Conservation (phyloP, 306 rosid species). For the Lagenaria siceraria region DNA sequence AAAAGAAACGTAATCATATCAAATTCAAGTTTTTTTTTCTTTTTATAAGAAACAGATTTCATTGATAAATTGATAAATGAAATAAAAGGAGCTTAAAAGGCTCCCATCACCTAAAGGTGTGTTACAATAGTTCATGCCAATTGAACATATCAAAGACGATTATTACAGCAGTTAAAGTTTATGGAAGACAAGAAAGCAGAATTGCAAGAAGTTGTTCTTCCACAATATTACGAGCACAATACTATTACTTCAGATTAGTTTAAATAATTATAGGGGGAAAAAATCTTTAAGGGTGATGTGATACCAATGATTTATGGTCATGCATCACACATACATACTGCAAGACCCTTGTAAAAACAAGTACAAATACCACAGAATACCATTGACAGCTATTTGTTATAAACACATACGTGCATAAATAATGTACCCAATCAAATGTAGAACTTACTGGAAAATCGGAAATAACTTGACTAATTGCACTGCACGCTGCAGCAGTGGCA, state of each 20-base stretch:
- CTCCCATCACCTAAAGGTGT: too few relatives aligned
- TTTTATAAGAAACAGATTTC: too few relatives aligned
- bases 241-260: neutral
- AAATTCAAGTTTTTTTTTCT: too few relatives aligned
- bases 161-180: neutral
- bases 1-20: neutral
- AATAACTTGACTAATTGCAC: constrained; percentile 91
- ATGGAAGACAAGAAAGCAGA: neutral
- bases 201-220: neutral
- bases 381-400: neutral
- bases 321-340: neutral
- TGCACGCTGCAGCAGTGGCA: constrained; percentile 99
- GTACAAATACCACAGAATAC: neutral
- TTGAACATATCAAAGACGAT: neutral
- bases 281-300: neutral
- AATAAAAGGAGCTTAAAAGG: too few relatives aligned
- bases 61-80: too few relatives aligned
- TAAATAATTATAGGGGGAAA: neutral
- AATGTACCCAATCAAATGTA: constrained; percentile 6
- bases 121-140: too few relatives aligned
- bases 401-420: neutral
- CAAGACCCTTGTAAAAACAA: neutral
- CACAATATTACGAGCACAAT: neutral
- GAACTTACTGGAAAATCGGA: constrained; percentile 85
- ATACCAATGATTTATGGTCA: neutral